phyloP scores from a whole-genome alignment of 345 rosid genomes.

The Boechera divaricarpa region DNA sequence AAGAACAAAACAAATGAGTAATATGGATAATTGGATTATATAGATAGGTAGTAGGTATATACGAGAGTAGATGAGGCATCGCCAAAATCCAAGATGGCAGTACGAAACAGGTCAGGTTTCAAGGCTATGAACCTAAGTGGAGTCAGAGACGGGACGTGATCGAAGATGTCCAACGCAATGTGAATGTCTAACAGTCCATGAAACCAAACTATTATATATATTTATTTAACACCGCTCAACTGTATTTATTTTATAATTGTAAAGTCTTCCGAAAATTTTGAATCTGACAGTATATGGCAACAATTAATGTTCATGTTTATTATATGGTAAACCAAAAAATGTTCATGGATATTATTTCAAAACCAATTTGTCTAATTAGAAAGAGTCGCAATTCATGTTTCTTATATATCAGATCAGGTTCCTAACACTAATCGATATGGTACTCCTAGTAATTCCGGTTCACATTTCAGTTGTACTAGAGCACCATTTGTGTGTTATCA shows the following conservation, averaged over 20 bases:
- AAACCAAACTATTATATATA: background rate
- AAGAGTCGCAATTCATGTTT: too few species aligned
- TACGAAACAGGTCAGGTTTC: constrained; percentile 25
- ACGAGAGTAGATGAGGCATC: background rate
- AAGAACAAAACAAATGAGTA: too few species aligned
- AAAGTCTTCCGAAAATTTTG: background rate
- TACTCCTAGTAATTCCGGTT: background rate
- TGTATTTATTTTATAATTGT: background rate
- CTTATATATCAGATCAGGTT: background rate
- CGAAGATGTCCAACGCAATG: background rate
- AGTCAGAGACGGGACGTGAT: background rate
- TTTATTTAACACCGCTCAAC: background rate
- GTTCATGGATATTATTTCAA: too few species aligned
- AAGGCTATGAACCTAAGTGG: constrained; percentile 5
- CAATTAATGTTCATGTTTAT: background rate
- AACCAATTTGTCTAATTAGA: too few species aligned
- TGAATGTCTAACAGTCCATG: constrained; percentile 8
- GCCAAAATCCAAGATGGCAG: constrained; percentile 6
- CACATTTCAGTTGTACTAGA: background rate
- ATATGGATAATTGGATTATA: too few species aligned
- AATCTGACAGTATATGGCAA: background rate
- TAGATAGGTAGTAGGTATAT: background rate
- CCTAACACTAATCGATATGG: background rate
- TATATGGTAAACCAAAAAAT: too few species aligned
- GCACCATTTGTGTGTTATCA: background rate